Evolutionary conservation across 2,329 filamentous ascomycete genomes (phyloP).

Genomic region (Fusarium sp.): DNA sequence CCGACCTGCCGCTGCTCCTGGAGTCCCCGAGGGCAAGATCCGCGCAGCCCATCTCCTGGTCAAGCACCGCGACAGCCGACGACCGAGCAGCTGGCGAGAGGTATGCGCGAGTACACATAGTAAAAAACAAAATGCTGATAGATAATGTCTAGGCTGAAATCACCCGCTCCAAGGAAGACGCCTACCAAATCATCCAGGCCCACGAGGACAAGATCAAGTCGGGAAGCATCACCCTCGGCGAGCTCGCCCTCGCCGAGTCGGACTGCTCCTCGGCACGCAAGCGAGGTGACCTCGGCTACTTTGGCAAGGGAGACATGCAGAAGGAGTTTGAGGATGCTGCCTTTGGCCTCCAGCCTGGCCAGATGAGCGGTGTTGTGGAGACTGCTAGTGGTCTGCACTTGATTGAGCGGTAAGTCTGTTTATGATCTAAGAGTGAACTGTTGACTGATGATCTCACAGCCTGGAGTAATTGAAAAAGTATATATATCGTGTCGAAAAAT

Average conservation of each 20-base stretch:
- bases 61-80: constrained; percentile 88
- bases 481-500: constrained; percentile 27
- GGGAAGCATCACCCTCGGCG: constrained; percentile 73
- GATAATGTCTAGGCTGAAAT: constrained; percentile 68
- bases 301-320: constrained; percentile 95
- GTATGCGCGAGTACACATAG: constrained; percentile 45
- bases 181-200: constrained; percentile 74
- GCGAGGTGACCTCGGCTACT: constrained; percentile 92
- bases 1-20: constrained; percentile 50
- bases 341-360: constrained; percentile 84
- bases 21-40: constrained; percentile 77
- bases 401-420: constrained; percentile 81
- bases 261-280: constrained; percentile 97
- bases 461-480: constrained; percentile 31
- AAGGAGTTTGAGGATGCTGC: constrained; percentile 97
- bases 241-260: constrained; percentile 86
- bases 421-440: neutral
- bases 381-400: constrained; percentile 94
- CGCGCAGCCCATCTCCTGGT: constrained; percentile 90
- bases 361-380: constrained; percentile 87
- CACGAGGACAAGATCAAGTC: constrained; percentile 79
- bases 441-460: constrained; percentile 16
- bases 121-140: neutral
- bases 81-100: constrained; percentile 93
- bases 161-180: constrained; percentile 87